Conservation (phyloP, 2,329 filamentous ascomycete genomes). For the Phaeosphaeria sp. region DNA sequence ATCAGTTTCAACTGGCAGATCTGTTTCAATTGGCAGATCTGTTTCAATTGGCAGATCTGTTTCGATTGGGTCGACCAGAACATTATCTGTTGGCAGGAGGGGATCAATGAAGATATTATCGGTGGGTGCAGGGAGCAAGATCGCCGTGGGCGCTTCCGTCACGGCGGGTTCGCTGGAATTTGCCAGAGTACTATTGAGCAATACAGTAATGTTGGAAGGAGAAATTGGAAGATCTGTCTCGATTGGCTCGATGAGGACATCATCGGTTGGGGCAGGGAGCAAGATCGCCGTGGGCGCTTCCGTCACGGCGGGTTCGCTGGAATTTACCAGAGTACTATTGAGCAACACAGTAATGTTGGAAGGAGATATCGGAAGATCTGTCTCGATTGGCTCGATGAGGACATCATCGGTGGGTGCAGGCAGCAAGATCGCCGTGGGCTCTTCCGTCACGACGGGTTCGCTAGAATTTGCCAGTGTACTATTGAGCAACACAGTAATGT, state of each 20-base stretch:
- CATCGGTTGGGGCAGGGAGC: neutral
- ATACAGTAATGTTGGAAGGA: neutral
- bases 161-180: neutral
- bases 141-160: neutral
- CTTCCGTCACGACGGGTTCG: neutral
- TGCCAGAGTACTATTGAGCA: neutral
- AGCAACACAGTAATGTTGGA: neutral
- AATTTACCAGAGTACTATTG: neutral
- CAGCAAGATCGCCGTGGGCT: neutral
- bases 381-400: neutral
- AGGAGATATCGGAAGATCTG: neutral
- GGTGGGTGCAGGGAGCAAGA: neutral
- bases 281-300: neutral
- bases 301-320: neutral
- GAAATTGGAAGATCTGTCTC: neutral
- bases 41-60: neutral
- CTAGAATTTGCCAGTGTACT: neutral
- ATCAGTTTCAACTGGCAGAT: neutral
- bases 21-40: neutral
- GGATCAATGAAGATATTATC: neutral
- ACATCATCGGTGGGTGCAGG: neutral
- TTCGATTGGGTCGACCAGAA: neutral
- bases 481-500: neutral
- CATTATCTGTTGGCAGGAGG: neutral
- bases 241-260: neutral